Evolutionary conservation across 202 grass and related monocot genomes (phyloP).

Genomic region (Saccharum hybrid): DNA sequence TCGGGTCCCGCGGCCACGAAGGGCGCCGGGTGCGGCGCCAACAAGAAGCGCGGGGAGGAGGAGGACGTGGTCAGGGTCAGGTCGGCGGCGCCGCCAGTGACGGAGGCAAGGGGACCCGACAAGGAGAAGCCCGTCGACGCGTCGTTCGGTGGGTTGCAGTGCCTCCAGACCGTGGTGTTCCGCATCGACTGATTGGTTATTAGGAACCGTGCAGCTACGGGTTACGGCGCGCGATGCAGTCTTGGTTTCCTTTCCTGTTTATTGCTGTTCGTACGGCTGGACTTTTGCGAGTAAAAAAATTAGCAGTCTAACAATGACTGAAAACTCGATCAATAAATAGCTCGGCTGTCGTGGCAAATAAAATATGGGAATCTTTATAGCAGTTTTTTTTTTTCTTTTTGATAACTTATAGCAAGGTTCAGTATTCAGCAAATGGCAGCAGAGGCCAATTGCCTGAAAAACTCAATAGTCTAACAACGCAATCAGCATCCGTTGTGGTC

Average conservation of each 20-base stretch:
- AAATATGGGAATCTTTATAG: background rate
- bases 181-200: background rate
- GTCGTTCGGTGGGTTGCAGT: conserved; percentile 31
- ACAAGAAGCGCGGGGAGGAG: background rate
- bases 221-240: background rate
- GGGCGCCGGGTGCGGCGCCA: too few species aligned
- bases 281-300: background rate
- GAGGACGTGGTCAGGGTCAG: background rate
- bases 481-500: background rate
- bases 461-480: conserved; percentile 1
- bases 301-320: background rate
- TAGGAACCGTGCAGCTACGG: too few species aligned
- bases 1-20: background rate
- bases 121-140: background rate
- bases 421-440: background rate
- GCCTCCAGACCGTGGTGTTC: conserved; percentile 33
- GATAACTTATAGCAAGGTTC: too few species aligned
- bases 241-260: background rate
- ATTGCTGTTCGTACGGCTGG: conserved; percentile 1
- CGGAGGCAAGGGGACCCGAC: background rate
- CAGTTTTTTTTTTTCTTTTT: background rate
- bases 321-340: background rate
- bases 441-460: conserved; percentile 25
- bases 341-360: background rate
- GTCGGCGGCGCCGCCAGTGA: conserved; percentile 7